Evolutionary conservation across 768 basidiomycete species (phyloP).

Genomic region (Lactarius hengduanensis): DNA sequence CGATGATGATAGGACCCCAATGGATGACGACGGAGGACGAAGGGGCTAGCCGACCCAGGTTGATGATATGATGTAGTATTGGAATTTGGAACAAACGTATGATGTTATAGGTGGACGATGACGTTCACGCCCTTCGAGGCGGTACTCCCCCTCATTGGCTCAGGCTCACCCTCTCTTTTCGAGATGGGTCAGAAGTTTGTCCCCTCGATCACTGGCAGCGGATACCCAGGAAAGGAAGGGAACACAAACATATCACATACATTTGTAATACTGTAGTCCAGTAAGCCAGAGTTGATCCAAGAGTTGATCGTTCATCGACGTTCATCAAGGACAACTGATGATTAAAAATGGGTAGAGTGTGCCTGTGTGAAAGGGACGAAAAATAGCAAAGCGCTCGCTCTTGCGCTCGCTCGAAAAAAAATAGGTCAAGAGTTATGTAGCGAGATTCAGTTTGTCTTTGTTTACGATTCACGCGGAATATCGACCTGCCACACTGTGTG

Average conservation of each 20-base stretch:
- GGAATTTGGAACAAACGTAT: background rate
- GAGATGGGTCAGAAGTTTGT: background rate
- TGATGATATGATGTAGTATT: background rate
- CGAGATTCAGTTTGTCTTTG: no score
- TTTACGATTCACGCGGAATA: no score
- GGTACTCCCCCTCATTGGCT: background rate
- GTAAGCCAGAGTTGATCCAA: background rate
- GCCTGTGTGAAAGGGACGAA: background rate
- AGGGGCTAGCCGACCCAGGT: background rate
- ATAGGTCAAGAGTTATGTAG: no score
- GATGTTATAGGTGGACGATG: background rate
- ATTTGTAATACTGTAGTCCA: background rate
- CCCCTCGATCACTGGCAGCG: conserved; percentile 8
- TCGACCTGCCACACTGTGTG: no score
- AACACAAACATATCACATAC: background rate
- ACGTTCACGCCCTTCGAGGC: background rate
- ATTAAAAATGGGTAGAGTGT: background rate
- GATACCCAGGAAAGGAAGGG: background rate
- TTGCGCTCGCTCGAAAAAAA: no score
- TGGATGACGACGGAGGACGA: background rate
- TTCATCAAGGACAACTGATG: background rate
- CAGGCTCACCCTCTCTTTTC: background rate
- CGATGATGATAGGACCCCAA: background rate
- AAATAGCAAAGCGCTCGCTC: no score
- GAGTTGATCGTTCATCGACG: no score